Evolutionary conservation across 2,329 filamentous ascomycete species (phyloP), one percentile per base, ranked within the genome.

Genomic region (Trichoderma sp.): DNA sequence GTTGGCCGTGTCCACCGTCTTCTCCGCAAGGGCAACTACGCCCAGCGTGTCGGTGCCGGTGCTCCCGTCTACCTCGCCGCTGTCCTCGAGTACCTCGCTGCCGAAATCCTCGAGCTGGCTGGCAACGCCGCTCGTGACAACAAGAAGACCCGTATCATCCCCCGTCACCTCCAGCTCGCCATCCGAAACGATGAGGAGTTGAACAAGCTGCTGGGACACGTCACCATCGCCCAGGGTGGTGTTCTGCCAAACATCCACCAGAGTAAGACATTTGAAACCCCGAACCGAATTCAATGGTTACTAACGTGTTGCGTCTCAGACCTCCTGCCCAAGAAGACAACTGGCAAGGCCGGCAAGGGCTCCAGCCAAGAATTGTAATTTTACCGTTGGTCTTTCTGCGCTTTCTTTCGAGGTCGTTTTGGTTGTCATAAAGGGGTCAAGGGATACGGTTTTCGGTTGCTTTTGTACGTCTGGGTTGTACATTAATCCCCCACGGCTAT

Each of bases 61-160:
- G 94, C 94, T 72, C 94, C 94, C 71, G 94, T 98, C 77, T 98
- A 98, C 81, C 90, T 98, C 71, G 94, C 94, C 71, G 94, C 94
- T 64, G 95, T 99, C 64, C 92, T 99, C 57, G 95, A 99, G 84
- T 99, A 99, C 80, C 90, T 99, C 67, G 94, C 95, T 73, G 95
- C 95, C 72, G 95, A 99, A 85, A 97, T 99, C 74, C 93, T 99
- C 77, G 95, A 99, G 84, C 84, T 99, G 83, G 95, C 95, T 80
- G 95, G 95, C 75, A 99, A 99, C 81, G 95, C 95, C 75, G 95
- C 95, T 70, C 94, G 95, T 75, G 95, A 99, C 85, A 97, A 98
- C 90, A 99, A 99, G 92, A 98, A 98, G 91, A 99, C 94, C 71
- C 93, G 95, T 90, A 99, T 99, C 84, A 99, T 98, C 68, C 95